Conservation (phyloP, 2,329 filamentous ascomycete genomes). For the Zalaria obscura region DNA sequence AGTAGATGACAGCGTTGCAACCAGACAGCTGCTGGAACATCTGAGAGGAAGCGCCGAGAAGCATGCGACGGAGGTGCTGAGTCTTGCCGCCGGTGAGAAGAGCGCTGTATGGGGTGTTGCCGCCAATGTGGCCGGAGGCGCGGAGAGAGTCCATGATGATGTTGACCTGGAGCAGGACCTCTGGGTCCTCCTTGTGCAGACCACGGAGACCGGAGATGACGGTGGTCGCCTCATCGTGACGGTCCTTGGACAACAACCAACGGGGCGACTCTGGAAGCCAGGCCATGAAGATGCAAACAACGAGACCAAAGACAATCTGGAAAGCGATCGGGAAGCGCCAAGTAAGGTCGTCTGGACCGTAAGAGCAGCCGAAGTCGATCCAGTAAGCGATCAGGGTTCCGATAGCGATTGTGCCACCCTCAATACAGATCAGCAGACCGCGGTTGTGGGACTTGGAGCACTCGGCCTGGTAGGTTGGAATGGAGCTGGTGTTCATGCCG, state of each 20-base stretch:
- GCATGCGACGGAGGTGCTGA: constrained; percentile 17
- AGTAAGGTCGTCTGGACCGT: constrained; percentile 28
- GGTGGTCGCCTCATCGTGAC: constrained; percentile 27
- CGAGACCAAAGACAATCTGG: constrained; percentile 41
- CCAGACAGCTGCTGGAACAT: constrained; percentile 13
- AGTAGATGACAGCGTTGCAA: constrained; percentile 16
- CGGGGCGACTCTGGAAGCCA: constrained; percentile 43
- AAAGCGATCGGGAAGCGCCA: constrained; percentile 19
- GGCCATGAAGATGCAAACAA: constrained; percentile 35
- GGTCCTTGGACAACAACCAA: constrained; percentile 32
- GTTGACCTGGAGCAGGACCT: constrained; percentile 31
- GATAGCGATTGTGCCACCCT: constrained; percentile 34
- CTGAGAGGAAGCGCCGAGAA: constrained; percentile 19
- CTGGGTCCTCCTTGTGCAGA: constrained; percentile 28
- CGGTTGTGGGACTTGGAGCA: constrained; percentile 35
- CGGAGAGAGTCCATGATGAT: not conserved
- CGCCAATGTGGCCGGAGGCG: not conserved
- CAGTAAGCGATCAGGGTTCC: constrained; percentile 37
- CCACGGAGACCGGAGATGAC: constrained; percentile 34
- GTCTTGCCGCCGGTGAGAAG: constrained; percentile 15
- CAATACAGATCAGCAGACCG: constrained; percentile 37
- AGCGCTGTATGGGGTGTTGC: constrained; percentile 4
- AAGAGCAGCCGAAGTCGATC: constrained; percentile 38
- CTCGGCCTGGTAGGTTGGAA: constrained; percentile 38
- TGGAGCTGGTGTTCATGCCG: constrained; percentile 35